Evolutionary conservation across 2,329 filamentous ascomycete species (phyloP).

Genomic region (Aureobasidium leucospermi): DNA sequence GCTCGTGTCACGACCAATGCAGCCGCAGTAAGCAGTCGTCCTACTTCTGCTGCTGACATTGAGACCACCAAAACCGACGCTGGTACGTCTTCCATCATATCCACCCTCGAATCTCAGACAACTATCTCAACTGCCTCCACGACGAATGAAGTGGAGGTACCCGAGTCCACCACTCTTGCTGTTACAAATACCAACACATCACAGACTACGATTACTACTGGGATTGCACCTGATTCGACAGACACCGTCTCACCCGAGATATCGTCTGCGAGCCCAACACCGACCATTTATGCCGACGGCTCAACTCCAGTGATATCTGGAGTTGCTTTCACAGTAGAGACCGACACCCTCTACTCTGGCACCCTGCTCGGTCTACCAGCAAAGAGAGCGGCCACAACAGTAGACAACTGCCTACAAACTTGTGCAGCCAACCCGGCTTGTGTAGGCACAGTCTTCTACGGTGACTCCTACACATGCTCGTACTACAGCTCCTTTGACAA

Average conservation of each 20-base stretch:
- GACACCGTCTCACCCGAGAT: neutral
- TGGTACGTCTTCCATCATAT: neutral
- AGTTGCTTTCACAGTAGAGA: neutral
- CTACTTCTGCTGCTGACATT: neutral
- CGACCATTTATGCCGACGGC: neutral
- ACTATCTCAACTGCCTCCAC: neutral
- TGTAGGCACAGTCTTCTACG: constrained; percentile 10
- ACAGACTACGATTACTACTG: constrained; percentile 2
- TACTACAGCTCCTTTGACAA: neutral
- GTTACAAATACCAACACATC: neutral
- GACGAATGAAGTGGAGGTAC: neutral
- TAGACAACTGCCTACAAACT: neutral
- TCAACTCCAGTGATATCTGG: neutral
- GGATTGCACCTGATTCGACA: neutral
- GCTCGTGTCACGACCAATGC: neutral
- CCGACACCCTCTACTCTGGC: constrained; percentile 4
- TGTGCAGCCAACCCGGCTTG: constrained; percentile 5
- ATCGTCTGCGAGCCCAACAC: neutral
- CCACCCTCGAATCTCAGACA: neutral
- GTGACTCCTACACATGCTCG: neutral
- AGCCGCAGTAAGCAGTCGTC: neutral
- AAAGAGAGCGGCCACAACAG: neutral
- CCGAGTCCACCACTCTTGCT: neutral
- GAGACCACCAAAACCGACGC: neutral
- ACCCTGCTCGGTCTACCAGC: neutral